Evolutionary conservation across 1,284 basidiomycete genomes (phyloP).

Genomic region (Stereum hirsutum): DNA sequence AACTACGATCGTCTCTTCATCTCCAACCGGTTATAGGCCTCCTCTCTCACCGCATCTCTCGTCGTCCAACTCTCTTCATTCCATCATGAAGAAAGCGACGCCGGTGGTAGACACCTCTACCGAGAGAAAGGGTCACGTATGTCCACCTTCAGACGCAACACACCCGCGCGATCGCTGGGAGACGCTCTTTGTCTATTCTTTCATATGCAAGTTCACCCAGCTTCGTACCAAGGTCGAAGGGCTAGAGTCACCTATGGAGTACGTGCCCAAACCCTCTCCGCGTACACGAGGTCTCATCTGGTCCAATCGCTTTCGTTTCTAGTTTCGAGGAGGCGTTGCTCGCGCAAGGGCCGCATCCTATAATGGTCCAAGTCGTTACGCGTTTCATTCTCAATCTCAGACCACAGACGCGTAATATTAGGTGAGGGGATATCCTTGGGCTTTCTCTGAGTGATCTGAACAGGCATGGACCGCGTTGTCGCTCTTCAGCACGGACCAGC

Average conservation of each 20-base stretch:
- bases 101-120: conserved; percentile 3
- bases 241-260: conserved; percentile 73
- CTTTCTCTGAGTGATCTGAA: conserved; percentile 16
- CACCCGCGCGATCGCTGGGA: conserved; percentile 79
- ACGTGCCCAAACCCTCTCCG: conserved; percentile 23
- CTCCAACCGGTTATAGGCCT: conserved; percentile 9
- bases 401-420: conserved; percentile 78
- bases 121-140: conserved; percentile 59
- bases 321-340: conserved; percentile 74
- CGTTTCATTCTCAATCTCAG: conserved; percentile 72
- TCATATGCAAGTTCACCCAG: conserved; percentile 72
- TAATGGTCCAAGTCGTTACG: conserved; percentile 60
- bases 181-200: conserved; percentile 74
- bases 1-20: conserved; percentile 13
- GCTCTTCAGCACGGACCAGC: conserved; percentile 56
- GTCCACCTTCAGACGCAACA: conserved; percentile 60
- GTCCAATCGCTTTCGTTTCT: too few relatives aligned
- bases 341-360: conserved; percentile 54
- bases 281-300: conserved; percentile 10
- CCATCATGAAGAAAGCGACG: conserved; percentile 18
- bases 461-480: conserved; percentile 24
- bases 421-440: conserved; percentile 39
- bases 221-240: conserved; percentile 67
- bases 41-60: conserved; percentile 20
- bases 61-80: conserved; percentile 10